Evolutionary conservation across 2,329 filamentous ascomycete genomes (phyloP).

Genomic region (Xylariaceae sp.): DNA sequence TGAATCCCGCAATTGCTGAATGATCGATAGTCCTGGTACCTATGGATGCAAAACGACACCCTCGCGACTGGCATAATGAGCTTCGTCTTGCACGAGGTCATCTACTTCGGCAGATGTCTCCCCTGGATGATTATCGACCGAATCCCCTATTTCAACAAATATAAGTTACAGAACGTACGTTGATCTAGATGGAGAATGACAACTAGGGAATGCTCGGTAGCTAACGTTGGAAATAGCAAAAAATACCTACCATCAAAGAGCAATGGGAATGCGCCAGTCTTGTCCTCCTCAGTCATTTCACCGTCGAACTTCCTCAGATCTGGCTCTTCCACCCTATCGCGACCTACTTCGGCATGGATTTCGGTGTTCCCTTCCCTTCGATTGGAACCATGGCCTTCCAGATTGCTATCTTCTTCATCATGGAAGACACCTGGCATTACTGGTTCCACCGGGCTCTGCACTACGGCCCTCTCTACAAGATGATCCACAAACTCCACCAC

Average conservation of each 20-base stretch:
- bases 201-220: background rate
- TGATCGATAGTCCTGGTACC: slow-evolving; percentile 68
- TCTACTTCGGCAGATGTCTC: slow-evolving; percentile 89
- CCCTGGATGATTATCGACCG: slow-evolving; percentile 91
- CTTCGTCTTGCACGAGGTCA: slow-evolving; percentile 85
- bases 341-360: slow-evolving; percentile 83
- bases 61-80: slow-evolving; percentile 97
- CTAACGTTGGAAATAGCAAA: slow-evolving; percentile 43
- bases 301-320: slow-evolving; percentile 95
- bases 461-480: slow-evolving; percentile 91
- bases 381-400: slow-evolving; percentile 83
- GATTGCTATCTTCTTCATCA: slow-evolving; percentile 86
- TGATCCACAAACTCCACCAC: slow-evolving; percentile 98
- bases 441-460: slow-evolving; percentile 91
- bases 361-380: slow-evolving; percentile 82
- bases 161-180: slow-evolving; percentile 85
- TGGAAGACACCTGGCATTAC: slow-evolving; percentile 98
- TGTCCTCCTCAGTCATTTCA: slow-evolving; percentile 92
- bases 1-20: slow-evolving; percentile 28
- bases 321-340: slow-evolving; percentile 99
- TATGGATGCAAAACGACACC: slow-evolving; percentile 96
- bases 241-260: slow-evolving; percentile 86
- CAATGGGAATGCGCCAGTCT: slow-evolving; percentile 92
- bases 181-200: background rate
- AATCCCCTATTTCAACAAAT: slow-evolving; percentile 82